phyloP scores from a whole-genome alignment of 179 eudicot genomes.

The Beta lomatogona region DNA sequence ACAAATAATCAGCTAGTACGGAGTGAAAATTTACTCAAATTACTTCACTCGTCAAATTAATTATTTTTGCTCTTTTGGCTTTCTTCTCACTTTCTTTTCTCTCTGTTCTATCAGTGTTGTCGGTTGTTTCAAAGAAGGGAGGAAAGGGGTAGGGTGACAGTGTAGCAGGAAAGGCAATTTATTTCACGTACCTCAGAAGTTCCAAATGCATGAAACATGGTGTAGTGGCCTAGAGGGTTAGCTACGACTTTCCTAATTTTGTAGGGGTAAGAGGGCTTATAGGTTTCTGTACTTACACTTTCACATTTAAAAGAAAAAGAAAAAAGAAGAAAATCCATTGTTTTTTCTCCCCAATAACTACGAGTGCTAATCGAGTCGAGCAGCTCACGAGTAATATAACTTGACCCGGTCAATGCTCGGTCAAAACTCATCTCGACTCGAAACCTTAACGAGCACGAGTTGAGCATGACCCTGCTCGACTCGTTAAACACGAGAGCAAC shows the following conservation, averaged over 20 bases:
- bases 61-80: background rate
- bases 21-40: too few species aligned
- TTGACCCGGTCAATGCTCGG: too few species aligned
- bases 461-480: too few species aligned
- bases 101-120: constrained; percentile 19
- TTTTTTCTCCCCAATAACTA: too few species aligned
- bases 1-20: too few species aligned
- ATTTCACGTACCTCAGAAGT: background rate
- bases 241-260: constrained; percentile 15
- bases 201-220: constrained; percentile 28
- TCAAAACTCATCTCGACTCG: too few species aligned
- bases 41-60: background rate
- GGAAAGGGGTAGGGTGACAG: constrained; percentile 20
- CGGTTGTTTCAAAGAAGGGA: constrained; percentile 26
- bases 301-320: background rate
- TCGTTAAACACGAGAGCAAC: too few species aligned
- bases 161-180: constrained; percentile 11
- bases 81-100: background rate
- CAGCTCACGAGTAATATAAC: too few species aligned
- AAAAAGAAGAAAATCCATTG: too few species aligned
- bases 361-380: too few species aligned
- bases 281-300: constrained; percentile 5
- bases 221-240: constrained; percentile 16
- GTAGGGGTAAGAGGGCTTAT: background rate
- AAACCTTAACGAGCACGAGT: too few species aligned